These are phyloP conservation scores for Physocladia obscura DNA, from an alignment of 192 early-diverging fungal species.

Conservation along the genomic window DNA sequence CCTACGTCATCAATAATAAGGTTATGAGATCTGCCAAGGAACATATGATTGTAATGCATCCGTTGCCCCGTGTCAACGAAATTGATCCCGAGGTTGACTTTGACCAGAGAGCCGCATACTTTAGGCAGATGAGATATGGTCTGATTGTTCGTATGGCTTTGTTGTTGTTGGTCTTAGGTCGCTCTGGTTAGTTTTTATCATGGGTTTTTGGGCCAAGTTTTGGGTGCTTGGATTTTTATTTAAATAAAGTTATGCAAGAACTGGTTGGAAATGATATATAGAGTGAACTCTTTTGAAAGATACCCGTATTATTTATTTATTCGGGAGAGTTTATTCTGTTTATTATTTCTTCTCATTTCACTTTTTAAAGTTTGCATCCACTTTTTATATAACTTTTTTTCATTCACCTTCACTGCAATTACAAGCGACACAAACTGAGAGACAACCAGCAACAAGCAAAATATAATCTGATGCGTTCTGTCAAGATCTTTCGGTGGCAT, in stretches of 20 bases:
- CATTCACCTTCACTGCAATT: background rate
- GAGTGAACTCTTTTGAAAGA: too few relatives aligned
- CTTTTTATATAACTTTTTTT: background rate
- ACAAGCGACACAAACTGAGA: too few relatives aligned
- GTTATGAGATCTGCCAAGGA: slow-evolving; percentile 83
- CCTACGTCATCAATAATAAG: slow-evolving; percentile 86
- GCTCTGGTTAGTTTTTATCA: too few relatives aligned
- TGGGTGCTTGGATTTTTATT: too few relatives aligned
- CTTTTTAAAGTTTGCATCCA: background rate
- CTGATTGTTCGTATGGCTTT: slow-evolving; percentile 98
- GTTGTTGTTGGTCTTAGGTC: slow-evolving; percentile 72
- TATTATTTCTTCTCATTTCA: background rate
- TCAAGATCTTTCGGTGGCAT: too few relatives aligned
- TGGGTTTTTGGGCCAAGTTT: too few relatives aligned
- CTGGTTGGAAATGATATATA: too few relatives aligned
- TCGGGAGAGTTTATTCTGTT: too few relatives aligned
- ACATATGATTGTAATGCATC: slow-evolving; percentile 96
- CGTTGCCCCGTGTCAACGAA: slow-evolving; percentile 89
- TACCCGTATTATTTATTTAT: too few relatives aligned
- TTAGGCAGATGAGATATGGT: slow-evolving; percentile 97
- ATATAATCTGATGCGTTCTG: too few relatives aligned
- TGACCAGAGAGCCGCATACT: slow-evolving; percentile 95
- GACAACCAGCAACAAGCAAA: too few relatives aligned
- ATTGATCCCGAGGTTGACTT: slow-evolving; percentile 98
- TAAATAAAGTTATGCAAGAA: too few relatives aligned